These are phyloP conservation scores for Aphanomyces astaci DNA, from an alignment of 352 stramenopile genomes.

Conservation along the genomic window DNA sequence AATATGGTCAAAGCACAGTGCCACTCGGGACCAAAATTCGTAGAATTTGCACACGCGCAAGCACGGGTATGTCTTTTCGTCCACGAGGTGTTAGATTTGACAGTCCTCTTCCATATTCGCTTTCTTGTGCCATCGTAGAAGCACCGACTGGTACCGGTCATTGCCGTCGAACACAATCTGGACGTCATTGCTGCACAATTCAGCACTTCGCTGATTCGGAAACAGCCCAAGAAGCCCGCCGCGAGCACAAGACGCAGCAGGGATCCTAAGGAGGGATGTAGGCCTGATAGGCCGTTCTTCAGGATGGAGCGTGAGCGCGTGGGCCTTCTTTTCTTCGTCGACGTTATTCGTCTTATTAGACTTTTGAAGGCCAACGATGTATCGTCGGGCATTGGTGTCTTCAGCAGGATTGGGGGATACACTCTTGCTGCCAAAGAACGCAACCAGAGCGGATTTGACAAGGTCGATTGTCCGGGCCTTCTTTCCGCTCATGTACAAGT, in stretches of 20 bases:
- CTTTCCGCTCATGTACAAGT: background rate
- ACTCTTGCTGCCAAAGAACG: background rate
- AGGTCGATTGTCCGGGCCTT: conserved; percentile 2
- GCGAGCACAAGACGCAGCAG: background rate
- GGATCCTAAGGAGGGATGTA: background rate
- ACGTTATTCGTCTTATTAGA: background rate
- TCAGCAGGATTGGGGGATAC: background rate
- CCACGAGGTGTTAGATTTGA: background rate
- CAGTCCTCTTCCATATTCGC: background rate
- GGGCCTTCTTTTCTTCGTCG: conserved; percentile 6
- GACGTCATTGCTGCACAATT: background rate
- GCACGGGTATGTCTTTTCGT: background rate
- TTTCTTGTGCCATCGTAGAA: conserved; percentile 5
- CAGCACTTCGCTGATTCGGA: background rate
- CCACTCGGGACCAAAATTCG: too few species aligned
- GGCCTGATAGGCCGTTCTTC: background rate
- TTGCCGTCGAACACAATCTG: background rate
- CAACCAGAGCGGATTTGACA: background rate
- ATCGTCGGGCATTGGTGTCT: background rate
- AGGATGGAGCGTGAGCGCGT: background rate
- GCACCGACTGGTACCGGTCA: background rate
- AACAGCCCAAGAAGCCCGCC: background rate
- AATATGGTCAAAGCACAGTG: too few species aligned
- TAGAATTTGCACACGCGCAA: background rate
- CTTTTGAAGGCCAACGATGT: background rate